Percentiles rank a stretch among this genome's conserved stretches.
Evolutionary conservation across 345 rosid species (phyloP).

Genomic region (Eucalyptus guilfoylei): DNA sequence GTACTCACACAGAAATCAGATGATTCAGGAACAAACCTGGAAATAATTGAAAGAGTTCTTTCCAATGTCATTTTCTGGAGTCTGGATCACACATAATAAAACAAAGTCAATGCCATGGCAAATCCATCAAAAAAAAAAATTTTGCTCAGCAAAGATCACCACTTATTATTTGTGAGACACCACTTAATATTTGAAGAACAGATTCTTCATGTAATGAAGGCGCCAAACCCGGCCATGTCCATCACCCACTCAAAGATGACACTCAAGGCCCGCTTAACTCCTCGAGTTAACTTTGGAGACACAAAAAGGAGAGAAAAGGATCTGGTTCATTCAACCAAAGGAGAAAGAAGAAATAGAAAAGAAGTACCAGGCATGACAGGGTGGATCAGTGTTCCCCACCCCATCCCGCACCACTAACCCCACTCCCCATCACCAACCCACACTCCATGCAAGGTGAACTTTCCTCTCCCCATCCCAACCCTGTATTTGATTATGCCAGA

Average conservation of each 20-base stretch:
- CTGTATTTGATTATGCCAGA: neutral
- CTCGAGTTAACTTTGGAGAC: neutral
- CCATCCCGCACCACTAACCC: neutral
- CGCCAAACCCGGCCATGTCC: neutral
- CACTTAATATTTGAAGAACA: neutral
- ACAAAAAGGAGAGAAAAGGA: neutral
- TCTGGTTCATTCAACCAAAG: neutral
- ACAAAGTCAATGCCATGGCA: neutral
- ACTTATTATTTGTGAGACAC: neutral
- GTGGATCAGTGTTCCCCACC: neutral
- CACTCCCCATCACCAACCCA: neutral
- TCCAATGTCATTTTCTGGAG: constrained; percentile 83
- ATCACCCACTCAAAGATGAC: neutral
- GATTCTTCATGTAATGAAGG: neutral
- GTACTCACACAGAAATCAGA: neutral
- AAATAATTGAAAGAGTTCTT: constrained; percentile 89
- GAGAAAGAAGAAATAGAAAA: neutral
- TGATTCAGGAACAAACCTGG: constrained; percentile 41
- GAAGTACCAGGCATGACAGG: neutral
- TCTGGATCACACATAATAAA: constrained; percentile 18
- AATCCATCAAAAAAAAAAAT: neutral
- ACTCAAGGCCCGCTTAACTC: neutral
- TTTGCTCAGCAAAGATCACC: neutral
- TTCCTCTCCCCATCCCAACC: neutral
- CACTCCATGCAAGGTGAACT: neutral